These are phyloP conservation scores for Gaultheria prostrata DNA, from an alignment of 148 eudicot genomes.

Conservation along the genomic window DNA sequence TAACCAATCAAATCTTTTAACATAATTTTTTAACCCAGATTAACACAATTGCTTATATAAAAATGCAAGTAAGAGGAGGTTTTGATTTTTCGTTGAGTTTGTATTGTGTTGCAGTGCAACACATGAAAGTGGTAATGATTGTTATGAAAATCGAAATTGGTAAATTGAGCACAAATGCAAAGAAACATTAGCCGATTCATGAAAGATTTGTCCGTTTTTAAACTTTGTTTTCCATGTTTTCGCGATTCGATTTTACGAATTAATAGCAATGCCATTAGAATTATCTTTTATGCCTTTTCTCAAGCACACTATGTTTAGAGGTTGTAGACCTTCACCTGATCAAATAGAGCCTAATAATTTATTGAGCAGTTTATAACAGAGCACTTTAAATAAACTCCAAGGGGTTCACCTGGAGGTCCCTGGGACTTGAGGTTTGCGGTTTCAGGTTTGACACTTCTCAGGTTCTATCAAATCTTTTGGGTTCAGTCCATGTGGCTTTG, in stretches of 20 bases:
- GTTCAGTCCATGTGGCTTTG: too few relatives aligned
- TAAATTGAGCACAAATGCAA: not conserved
- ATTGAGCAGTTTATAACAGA: not conserved
- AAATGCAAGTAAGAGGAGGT: too few relatives aligned
- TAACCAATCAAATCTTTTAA: too few relatives aligned
- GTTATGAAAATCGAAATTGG: not conserved
- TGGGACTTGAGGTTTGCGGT: not conserved
- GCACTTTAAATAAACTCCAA: not conserved
- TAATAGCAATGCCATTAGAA: not conserved
- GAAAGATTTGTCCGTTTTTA: not conserved
- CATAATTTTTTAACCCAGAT: too few relatives aligned
- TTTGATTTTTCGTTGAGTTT: not conserved
- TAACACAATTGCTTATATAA: too few relatives aligned
- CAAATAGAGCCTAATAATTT: not conserved
- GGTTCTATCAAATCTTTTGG: too few relatives aligned
- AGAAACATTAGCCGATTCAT: not conserved
- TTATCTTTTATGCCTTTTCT: not conserved
- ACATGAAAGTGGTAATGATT: not conserved
- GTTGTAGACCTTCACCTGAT: not conserved
- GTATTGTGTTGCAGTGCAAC: not conserved
- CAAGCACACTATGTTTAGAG: not conserved
- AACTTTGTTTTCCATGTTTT: not conserved
- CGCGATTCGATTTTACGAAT: not conserved
- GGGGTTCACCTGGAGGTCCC: not conserved
- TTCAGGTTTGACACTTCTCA: not conserved